Conservation (phyloP, 1,284 basidiomycete genomes). For the Vanrija pseudolonga region DNA sequence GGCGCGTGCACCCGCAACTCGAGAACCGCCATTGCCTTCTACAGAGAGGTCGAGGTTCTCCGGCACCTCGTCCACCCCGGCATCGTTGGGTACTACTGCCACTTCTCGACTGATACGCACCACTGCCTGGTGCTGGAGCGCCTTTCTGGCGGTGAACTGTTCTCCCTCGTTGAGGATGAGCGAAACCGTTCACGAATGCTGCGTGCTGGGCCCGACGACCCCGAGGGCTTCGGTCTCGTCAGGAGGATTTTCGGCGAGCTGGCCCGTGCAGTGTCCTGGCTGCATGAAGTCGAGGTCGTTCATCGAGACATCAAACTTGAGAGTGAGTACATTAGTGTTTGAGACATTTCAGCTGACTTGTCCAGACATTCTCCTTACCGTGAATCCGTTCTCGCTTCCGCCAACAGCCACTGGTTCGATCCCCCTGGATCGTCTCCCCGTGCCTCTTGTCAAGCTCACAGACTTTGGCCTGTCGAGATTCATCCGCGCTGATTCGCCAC, state of each 20-base stretch:
- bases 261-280: conserved; percentile 76
- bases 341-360: neutral
- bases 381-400: conserved; percentile 49
- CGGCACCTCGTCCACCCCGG: conserved; percentile 80
- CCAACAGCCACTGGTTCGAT: conserved; percentile 40
- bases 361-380: conserved; percentile 60
- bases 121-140: conserved; percentile 79
- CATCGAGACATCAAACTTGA: conserved; percentile 94
- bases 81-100: conserved; percentile 69
- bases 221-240: conserved; percentile 53
- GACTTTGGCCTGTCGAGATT: conserved; percentile 89
- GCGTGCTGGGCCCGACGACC: conserved; percentile 15
- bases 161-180: conserved; percentile 69
- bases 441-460: conserved; percentile 75
- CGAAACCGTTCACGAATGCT: conserved; percentile 53
- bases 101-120: conserved; percentile 69
- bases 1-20: conserved; percentile 58
- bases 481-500: conserved; percentile 65
- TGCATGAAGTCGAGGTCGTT: conserved; percentile 81
- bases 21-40: conserved; percentile 74
- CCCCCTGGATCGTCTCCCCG: conserved; percentile 49
- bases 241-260: conserved; percentile 76
- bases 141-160: conserved; percentile 76
- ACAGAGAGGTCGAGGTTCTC: conserved; percentile 81
- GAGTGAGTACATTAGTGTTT: conserved; percentile 57